These are phyloP conservation scores for Eucalyptus urophylla DNA, from an alignment of 345 rosid species.

Conservation along the genomic window DNA sequence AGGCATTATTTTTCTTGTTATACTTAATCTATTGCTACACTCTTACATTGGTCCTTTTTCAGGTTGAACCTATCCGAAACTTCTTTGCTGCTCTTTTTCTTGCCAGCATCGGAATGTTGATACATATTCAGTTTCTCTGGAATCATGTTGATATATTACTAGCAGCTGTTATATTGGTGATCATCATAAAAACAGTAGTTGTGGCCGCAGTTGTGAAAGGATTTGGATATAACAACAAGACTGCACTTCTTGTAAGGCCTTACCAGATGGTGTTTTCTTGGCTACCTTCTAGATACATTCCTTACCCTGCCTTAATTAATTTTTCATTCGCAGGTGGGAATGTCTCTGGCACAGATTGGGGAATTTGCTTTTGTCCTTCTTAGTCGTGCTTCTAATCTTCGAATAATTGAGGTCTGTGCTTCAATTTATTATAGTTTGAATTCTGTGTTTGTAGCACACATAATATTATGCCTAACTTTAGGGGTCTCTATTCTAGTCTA, in stretches of 20 bases:
- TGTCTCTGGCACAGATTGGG: conserved; percentile 96
- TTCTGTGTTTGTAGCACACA: neutral
- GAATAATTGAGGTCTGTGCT: conserved; percentile 70
- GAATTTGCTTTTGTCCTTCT: conserved; percentile 96
- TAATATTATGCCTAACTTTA: neutral
- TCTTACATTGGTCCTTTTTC: neutral
- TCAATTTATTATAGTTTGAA: neutral
- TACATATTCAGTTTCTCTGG: conserved; percentile 88
- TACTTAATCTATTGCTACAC: neutral
- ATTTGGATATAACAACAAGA: conserved; percentile 85
- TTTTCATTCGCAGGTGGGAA: conserved; percentile 50
- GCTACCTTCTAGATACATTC: neutral
- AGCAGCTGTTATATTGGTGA: conserved; percentile 74
- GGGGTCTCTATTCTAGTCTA: neutral
- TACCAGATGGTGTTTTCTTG: neutral
- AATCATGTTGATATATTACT: conserved; percentile 80
- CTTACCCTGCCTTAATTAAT: conserved; percentile 1
- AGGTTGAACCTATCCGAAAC: conserved; percentile 94
- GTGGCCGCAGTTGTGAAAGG: conserved; percentile 63
- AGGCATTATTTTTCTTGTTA: neutral
- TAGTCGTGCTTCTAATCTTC: conserved; percentile 97
- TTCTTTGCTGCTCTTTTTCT: conserved; percentile 92
- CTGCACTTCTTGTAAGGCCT: conserved; percentile 68
- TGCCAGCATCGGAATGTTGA: conserved; percentile 91
- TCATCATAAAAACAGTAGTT: conserved; percentile 61